Evolutionary conservation across 495 filamentous ascomycete species (phyloP), one percentile per base, ranked within the genome.

Genomic region (Penicillium pancosmium): DNA sequence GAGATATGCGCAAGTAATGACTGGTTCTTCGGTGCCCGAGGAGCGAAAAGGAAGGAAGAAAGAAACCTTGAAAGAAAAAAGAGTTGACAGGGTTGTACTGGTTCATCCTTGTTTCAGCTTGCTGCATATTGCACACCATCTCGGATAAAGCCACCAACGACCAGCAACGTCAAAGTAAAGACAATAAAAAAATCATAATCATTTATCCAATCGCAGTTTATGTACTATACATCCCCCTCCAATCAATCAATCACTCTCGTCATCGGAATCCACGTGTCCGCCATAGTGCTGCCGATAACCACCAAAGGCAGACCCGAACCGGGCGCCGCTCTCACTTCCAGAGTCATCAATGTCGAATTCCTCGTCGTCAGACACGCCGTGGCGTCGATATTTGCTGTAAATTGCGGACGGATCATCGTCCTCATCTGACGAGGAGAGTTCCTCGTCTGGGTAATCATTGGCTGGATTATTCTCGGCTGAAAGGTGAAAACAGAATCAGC

Each of bases 361-460:
- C 55, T 87, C 84, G 35, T 86, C 81, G 50, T 86, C 83, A 18
- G 80, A 82, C 11, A 63, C 58, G 5, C 55, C 75, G 50, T 70
- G 71, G 12, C 64, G 64, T 41, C 74, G 68, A 31, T 76, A 77
- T 46, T 69, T 73, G 25, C 71, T 66, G 64, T 82, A 82, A 25
- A 78, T 72, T 54, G 85, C 82, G 21, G 80, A 68, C 15, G 75
- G 73, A 43, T 77, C 70, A 50, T 80, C 82, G 31, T 73, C 74
- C 55, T 88, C 84, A 52, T 87, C 85, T 23, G 82, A 80, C 21
- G 75, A 79, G 11, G 76, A 81, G 6, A 86, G 63, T 53, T 89
- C 86, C 50, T 89, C 86, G 51, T 89, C 86, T 0, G 86, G 86
- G 60, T 89, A 89, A 57, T 89, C 86, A 57, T 86, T 86, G 53